A percentile compares a stretch with the other conserved stretches of the same genome.
These are phyloP conservation scores for Globisporangium camurandrum DNA, from an alignment of 352 stramenopile species.

Conservation along the genomic window DNA sequence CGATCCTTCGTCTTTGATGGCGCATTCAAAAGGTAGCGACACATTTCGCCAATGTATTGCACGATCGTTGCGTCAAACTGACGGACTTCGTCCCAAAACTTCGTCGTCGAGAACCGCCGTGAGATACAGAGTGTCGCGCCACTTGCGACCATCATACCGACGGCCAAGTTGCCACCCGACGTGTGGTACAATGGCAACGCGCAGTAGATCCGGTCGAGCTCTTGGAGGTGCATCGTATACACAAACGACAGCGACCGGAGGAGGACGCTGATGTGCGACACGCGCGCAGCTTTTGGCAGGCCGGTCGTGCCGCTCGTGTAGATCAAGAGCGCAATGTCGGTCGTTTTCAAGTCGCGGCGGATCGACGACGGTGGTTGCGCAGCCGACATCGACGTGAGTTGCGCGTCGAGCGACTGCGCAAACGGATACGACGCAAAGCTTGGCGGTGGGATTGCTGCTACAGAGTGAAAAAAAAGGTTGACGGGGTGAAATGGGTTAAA, in stretches of 20 bases:
- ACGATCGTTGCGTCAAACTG: slow-evolving; percentile 64
- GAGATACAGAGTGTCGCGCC: slow-evolving; percentile 73
- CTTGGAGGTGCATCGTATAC: slow-evolving; percentile 36
- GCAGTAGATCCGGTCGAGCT: slow-evolving; percentile 70
- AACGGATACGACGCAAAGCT: slow-evolving; percentile 15
- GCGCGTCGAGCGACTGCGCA: slow-evolving; percentile 35
- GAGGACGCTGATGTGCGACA: slow-evolving; percentile 72
- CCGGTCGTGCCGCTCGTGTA: slow-evolving; percentile 84
- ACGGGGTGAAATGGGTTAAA: no score
- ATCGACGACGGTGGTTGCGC: slow-evolving; percentile 19
- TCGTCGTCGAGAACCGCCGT: slow-evolving; percentile 59
- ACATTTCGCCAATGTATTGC: slow-evolving; percentile 91
- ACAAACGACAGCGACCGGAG: slow-evolving; percentile 49
- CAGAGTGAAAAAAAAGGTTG: no score
- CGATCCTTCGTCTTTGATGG: slow-evolving; percentile 40
- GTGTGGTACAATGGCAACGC: slow-evolving; percentile 82
- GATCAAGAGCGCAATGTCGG: slow-evolving; percentile 68
- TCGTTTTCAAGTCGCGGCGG: slow-evolving; percentile 31
- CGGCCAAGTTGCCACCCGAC: slow-evolving; percentile 67
- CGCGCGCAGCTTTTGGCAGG: slow-evolving; percentile 66
- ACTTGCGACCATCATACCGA: slow-evolving; percentile 74
- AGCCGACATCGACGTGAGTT: slow-evolving; percentile 21
- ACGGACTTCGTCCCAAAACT: slow-evolving; percentile 74
- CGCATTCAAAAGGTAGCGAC: slow-evolving; percentile 73
- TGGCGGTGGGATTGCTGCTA: slow-evolving; percentile 15